A percentile compares a stretch with the other conserved stretches of the same genome.
phyloP scores from a whole-genome alignment of 129 eudicot genomes.

The Apium graveolens region DNA sequence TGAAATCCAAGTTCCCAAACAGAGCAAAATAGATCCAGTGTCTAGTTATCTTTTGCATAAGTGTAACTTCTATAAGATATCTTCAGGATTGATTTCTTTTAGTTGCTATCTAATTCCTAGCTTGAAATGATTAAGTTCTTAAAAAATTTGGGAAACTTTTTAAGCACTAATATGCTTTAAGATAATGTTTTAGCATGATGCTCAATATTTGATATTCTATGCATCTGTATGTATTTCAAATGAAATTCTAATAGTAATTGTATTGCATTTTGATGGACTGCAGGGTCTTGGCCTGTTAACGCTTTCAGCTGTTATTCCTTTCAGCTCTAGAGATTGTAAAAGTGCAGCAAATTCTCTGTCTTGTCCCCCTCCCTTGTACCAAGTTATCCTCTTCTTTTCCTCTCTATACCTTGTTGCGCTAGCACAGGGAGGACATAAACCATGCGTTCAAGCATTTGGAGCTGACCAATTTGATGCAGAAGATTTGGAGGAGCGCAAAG shows the following conservation, averaged over 20 bases:
- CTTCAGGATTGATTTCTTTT: neutral
- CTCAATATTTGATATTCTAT: neutral
- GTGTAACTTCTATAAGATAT: neutral
- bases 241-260: neutral
- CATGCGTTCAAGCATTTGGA: conserved; percentile 63
- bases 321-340: conserved; percentile 16
- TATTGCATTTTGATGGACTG: conserved; percentile 1
- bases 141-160: neutral
- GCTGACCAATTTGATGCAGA: conserved; percentile 75
- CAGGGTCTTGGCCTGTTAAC: conserved; percentile 75
- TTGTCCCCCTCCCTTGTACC: conserved; percentile 26
- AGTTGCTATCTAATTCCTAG: neutral
- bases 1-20: too few species aligned
- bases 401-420: conserved; percentile 62
- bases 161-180: neutral
- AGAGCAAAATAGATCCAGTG: neutral
- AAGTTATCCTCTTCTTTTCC: conserved; percentile 31
- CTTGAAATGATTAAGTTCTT: neutral
- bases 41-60: neutral
- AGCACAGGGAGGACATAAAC: conserved; percentile 58
- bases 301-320: conserved; percentile 46
- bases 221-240: neutral
- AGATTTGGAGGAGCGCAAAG: conserved; percentile 38
- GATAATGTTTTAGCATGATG: neutral
- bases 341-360: conserved; percentile 4